Conservation (phyloP, 768 basidiomycete genomes). For the Rhodocollybia butyracea region DNA sequence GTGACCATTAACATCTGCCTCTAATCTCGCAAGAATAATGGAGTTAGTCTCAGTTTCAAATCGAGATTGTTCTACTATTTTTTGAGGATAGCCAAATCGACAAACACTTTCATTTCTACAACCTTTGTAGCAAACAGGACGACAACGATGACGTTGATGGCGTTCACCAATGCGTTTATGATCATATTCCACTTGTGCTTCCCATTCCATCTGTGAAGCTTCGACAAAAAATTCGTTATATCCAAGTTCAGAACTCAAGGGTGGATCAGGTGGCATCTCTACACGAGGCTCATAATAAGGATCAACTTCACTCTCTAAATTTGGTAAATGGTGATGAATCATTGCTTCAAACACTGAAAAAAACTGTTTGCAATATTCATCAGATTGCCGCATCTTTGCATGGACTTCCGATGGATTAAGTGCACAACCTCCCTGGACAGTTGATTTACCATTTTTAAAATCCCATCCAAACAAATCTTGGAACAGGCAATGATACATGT, state of each 20-base stretch:
- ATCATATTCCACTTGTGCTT: constrained; percentile 26
- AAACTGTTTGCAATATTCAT: constrained; percentile 17
- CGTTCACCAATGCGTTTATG: constrained; percentile 11
- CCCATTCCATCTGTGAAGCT: constrained; percentile 12
- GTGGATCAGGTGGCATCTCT: constrained; percentile 20
- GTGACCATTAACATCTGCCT: constrained; percentile 26
- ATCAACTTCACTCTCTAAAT: constrained; percentile 16
- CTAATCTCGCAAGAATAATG: constrained; percentile 22
- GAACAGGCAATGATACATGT: too few species aligned
- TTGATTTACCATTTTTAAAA: constrained; percentile 10
- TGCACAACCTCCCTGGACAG: constrained; percentile 21
- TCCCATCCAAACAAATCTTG: constrained; percentile 25
- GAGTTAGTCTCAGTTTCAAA: constrained; percentile 30
- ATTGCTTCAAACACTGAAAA: constrained; percentile 30
- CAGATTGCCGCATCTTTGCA: constrained; percentile 11
- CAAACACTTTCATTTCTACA: constrained; percentile 10
- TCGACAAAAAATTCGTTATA: background rate
- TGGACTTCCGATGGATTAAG: constrained; percentile 30
- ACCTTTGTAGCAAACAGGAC: background rate
- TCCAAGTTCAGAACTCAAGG: background rate
- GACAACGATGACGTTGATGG: background rate
- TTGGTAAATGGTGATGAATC: constrained; percentile 26
- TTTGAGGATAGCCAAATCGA: constrained; percentile 31
- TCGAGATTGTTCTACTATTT: constrained; percentile 21
- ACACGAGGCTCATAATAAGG: constrained; percentile 18